Conservation (phyloP, 768 basidiomycete genomes). For the Termitomyces sp. region DNA sequence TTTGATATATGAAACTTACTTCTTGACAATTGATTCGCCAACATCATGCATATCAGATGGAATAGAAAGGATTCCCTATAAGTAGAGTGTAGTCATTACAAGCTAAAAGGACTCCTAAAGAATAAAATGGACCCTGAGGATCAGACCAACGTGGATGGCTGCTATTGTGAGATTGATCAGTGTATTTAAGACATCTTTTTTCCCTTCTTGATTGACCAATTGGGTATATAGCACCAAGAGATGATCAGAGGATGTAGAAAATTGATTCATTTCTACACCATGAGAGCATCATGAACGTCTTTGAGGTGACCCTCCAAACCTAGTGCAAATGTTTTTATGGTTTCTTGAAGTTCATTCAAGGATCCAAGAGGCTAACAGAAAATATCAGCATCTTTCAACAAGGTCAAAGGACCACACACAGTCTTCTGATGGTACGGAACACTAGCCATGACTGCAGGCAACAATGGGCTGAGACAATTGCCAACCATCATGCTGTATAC, state of each 20-base stretch:
- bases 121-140: not conserved
- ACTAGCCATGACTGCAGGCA: not conserved
- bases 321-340: not conserved
- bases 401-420: not conserved
- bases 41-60: not conserved
- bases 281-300: not conserved
- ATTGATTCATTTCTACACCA: not conserved
- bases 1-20: too few relatives aligned
- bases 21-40: too few relatives aligned
- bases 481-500: not conserved
- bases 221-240: not conserved
- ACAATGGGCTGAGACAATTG: not conserved
- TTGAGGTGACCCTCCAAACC: not conserved
- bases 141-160: too few relatives aligned
- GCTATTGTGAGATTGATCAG: too few relatives aligned
- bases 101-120: not conserved
- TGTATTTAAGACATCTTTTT: not conserved
- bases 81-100: not conserved
- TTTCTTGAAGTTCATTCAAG: not conserved
- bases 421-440: not conserved
- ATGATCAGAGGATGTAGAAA: not conserved
- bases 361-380: not conserved
- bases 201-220: not conserved
- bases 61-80: not conserved
- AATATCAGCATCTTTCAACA: too few relatives aligned